These are phyloP conservation scores for Arthroderma sp. DNA, from an alignment of 2,329 filamentous ascomycete species.

Conservation along the genomic window DNA sequence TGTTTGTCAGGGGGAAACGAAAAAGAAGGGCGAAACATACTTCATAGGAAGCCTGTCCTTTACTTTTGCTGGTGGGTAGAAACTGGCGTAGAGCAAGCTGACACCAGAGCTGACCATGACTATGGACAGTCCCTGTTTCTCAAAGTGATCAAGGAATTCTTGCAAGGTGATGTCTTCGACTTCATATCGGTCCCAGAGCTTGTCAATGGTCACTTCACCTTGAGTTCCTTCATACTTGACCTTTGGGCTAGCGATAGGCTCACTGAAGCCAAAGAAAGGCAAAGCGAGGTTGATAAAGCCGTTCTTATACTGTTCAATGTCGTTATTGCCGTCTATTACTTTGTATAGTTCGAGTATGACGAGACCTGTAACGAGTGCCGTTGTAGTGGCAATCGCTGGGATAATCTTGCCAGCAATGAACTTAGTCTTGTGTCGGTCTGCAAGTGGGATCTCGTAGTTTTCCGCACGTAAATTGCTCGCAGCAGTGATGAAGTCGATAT, in stretches of 20 bases:
- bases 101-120: constrained; percentile 97
- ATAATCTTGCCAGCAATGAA: constrained; percentile 99
- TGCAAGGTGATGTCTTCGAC: constrained; percentile 70
- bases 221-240: constrained; percentile 73
- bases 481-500: constrained; percentile 98
- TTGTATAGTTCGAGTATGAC: constrained; percentile 93
- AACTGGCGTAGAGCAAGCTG: constrained; percentile 83
- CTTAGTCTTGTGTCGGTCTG: constrained; percentile 95
- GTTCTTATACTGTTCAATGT: constrained; percentile 98
- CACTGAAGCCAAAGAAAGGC: constrained; percentile 96
- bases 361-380: constrained; percentile 84
- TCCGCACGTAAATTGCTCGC: constrained; percentile 92
- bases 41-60: constrained; percentile 66
- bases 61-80: constrained; percentile 71
- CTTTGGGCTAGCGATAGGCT: constrained; percentile 89
- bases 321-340: constrained; percentile 87
- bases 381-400: constrained; percentile 93
- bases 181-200: constrained; percentile 97
- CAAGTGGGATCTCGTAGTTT: constrained; percentile 92
- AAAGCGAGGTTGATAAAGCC: constrained; percentile 93
- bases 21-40: constrained; percentile 34
- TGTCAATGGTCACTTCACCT: constrained; percentile 72
- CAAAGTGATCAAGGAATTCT: constrained; percentile 73
- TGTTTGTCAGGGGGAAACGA: background rate
- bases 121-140: constrained; percentile 64